A percentile compares a stretch with the other conserved stretches of the same genome.
Evolutionary conservation across 768 basidiomycete genomes (phyloP).

Genomic region (Leccinum subgranulosum): DNA sequence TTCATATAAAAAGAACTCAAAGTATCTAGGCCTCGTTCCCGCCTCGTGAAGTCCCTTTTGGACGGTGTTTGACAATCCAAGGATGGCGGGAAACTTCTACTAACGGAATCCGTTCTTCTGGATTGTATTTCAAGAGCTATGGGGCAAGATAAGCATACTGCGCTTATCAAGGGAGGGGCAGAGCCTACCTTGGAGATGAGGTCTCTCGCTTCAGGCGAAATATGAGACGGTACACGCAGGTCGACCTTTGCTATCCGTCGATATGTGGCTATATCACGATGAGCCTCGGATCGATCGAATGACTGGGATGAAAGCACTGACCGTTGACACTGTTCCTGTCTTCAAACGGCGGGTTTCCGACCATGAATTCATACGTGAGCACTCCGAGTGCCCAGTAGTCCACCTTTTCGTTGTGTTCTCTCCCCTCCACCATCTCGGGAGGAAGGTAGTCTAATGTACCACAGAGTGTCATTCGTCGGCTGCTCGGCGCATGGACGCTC

Average conservation of each 20-base stretch:
- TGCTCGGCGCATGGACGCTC: constrained; percentile 95
- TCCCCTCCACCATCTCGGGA: constrained; percentile 96
- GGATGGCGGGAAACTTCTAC: constrained; percentile 76
- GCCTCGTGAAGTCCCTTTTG: constrained; percentile 40
- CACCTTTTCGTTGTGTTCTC: constrained; percentile 85
- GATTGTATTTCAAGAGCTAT: constrained; percentile 83
- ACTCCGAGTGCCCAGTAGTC: constrained; percentile 98
- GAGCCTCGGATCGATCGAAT: constrained; percentile 2
- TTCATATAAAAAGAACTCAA: neutral
- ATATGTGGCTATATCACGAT: constrained; percentile 67
- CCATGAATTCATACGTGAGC: constrained; percentile 92
- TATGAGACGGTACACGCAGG: constrained; percentile 45
- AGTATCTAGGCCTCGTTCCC: constrained; percentile 19
- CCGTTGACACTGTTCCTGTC: constrained; percentile 75
- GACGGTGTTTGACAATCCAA: constrained; percentile 76
- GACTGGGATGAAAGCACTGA: constrained; percentile 33
- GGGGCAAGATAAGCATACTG: constrained; percentile 10
- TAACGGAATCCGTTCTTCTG: constrained; percentile 72
- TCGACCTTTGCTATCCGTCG: constrained; percentile 87
- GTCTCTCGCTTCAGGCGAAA: constrained; percentile 44
- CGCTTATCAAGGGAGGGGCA: neutral
- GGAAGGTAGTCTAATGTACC: constrained; percentile 97
- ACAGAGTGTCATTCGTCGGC: constrained; percentile 86
- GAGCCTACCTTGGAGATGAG: constrained; percentile 41
- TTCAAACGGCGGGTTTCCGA: constrained; percentile 84